phyloP scores from a whole-genome alignment of 2,329 filamentous ascomycete genomes.

The Pyrenochaeta sp. region DNA sequence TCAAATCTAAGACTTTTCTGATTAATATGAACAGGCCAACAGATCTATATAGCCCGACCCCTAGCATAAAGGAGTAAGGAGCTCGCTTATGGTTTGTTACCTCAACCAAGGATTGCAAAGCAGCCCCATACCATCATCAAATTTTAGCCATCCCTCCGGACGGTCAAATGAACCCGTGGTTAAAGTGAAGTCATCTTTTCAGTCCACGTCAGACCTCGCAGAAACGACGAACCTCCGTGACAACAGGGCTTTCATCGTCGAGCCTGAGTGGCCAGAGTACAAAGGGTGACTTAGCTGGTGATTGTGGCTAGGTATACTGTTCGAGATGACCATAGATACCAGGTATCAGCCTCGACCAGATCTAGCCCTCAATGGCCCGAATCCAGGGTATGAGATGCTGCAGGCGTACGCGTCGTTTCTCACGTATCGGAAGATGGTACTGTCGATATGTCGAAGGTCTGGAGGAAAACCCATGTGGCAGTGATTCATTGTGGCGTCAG shows the following conservation, averaged over 20 bases:
- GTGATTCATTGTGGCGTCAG: conserved; percentile 1
- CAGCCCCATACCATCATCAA: conserved; percentile 12
- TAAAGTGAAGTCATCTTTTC: conserved; percentile 13
- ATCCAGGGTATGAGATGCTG: conserved; percentile 14
- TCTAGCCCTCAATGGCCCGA: conserved; percentile 13
- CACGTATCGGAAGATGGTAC: conserved; percentile 7
- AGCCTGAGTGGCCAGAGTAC: conserved; percentile 16
- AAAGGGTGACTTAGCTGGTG: conserved; percentile 17
- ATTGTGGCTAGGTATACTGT: conserved; percentile 23
- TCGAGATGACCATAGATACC: conserved; percentile 9
- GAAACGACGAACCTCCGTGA: conserved; percentile 14
- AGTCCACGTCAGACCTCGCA: conserved; percentile 12
- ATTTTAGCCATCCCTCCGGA: conserved; percentile 13
- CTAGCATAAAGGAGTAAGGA: not conserved
- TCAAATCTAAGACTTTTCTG: not conserved
- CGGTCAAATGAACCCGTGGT: conserved; percentile 19
- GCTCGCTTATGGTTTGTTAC: conserved; percentile 4
- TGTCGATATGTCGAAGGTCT: conserved; percentile 5
- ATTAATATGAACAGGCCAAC: not conserved
- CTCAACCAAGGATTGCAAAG: conserved; percentile 7
- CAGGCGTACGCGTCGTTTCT: conserved; percentile 31
- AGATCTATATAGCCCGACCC: not conserved
- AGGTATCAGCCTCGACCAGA: too few species aligned
- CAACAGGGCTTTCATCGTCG: conserved; percentile 13
- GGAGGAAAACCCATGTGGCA: not conserved